Conservation (phyloP, 345 rosid species). For the Eucalyptus shirleyi region DNA sequence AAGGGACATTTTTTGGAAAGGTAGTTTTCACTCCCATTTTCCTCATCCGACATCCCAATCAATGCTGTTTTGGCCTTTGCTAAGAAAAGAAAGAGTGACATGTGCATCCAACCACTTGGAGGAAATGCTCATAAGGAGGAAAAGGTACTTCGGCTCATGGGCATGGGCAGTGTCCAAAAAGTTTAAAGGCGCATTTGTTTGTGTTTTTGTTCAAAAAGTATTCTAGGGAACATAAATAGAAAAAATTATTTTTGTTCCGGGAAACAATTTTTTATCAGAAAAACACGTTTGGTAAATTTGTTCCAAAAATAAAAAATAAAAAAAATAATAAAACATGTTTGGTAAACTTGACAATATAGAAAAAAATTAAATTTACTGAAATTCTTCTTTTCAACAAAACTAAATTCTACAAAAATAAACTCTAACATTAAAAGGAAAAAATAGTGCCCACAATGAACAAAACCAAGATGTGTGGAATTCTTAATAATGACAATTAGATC, state of each 20-base stretch:
- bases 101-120: background rate
- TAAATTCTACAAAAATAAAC: no score
- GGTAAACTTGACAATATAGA: background rate
- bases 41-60: background rate
- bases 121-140: background rate
- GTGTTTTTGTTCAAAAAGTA: no score
- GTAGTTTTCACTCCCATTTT: background rate
- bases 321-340: no score
- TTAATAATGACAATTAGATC: background rate
- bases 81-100: background rate
- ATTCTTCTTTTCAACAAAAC: background rate
- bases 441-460: background rate
- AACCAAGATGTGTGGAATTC: background rate
- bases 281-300: rapidly evolving
- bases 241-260: rapidly evolving
- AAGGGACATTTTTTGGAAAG: background rate
- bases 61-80: background rate
- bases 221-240: rapidly evolving
- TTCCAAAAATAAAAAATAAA: no score
- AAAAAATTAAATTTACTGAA: no score
- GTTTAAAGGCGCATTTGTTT: background rate
- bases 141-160: background rate
- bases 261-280: rapidly evolving
- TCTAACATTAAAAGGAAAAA: background rate
- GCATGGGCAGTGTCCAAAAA: background rate